Evolutionary conservation across 1,284 basidiomycete species (phyloP).

Genomic region (Rhodotorula sp.): DNA sequence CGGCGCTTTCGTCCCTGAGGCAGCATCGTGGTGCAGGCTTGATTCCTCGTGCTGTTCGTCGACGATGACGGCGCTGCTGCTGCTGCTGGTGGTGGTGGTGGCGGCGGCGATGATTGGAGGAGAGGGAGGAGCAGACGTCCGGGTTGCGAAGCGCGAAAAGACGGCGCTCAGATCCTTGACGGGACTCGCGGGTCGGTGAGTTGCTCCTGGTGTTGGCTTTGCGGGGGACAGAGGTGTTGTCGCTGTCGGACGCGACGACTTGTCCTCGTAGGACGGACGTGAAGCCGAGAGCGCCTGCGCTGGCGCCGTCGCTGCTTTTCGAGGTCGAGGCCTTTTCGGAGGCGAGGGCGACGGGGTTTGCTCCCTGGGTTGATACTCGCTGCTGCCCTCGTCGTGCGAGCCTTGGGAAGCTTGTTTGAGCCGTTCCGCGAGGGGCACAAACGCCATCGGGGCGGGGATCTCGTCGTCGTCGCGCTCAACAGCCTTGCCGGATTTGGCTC

Average conservation of each 20-base stretch:
- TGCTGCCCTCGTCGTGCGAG: not conserved
- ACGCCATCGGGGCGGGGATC: constrained; percentile 15
- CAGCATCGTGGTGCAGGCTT: no score
- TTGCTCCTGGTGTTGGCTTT: no score
- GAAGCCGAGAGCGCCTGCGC: no score
- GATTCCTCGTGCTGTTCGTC: not conserved
- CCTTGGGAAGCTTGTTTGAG: not conserved
- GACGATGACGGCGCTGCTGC: not conserved
- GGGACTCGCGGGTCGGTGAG: not conserved
- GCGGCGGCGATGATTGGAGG: not conserved
- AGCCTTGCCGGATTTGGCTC: not conserved
- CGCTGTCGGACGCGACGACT: no score
- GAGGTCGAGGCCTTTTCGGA: not conserved
- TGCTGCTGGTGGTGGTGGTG: not conserved
- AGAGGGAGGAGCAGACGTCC: not conserved
- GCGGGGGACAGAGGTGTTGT: no score
- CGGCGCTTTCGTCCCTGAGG: no score
- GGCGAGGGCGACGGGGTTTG: no score
- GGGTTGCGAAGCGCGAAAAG: constrained; percentile 21
- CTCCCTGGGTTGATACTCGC: not conserved
- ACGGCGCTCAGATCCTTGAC: constrained; percentile 25
- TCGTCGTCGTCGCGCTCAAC: not conserved
- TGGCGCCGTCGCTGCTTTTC: no score
- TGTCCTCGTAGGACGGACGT: not conserved
- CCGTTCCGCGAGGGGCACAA: constrained; percentile 10